These are phyloP conservation scores for Babesia microti DNA, from an alignment of 169 alveolate genomes.

Conservation along the genomic window DNA sequence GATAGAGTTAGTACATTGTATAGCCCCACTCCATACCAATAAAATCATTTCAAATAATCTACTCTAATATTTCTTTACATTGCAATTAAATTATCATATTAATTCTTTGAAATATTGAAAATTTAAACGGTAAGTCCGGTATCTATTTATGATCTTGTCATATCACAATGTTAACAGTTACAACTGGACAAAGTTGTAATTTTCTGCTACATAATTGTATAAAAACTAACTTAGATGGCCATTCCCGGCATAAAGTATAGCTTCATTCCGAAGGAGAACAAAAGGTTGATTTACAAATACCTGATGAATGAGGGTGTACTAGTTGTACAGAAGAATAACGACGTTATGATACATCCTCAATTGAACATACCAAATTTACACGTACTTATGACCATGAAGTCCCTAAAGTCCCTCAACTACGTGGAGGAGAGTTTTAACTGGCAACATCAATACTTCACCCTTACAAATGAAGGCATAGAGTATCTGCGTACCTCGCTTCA, in stretches of 20 bases:
- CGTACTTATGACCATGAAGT: conserved; percentile 76
- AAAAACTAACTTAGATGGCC: too few species aligned
- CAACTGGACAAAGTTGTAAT: too few species aligned
- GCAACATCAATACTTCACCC: conserved; percentile 76
- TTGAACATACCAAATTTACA: conserved; percentile 76
- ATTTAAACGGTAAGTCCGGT: too few species aligned
- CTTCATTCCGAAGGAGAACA: conserved; percentile 62
- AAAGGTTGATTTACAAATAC: conserved; percentile 52
- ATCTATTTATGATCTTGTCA: too few species aligned
- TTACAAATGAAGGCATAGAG: conserved; percentile 79
- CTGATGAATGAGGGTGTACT: conserved; percentile 71
- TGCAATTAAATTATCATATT: too few species aligned
- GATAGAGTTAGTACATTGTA: too few species aligned
- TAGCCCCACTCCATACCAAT: too few species aligned
- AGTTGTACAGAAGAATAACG: conserved; percentile 73
- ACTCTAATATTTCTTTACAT: too few species aligned
- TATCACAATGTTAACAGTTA: too few species aligned
- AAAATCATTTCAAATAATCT: too few species aligned
- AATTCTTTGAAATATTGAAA: too few species aligned
- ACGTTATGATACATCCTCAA: conserved; percentile 70
- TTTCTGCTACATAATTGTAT: too few species aligned
- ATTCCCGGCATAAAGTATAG: conserved; percentile 55
- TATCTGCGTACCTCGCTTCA: conserved; percentile 71
- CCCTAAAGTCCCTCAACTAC: conserved; percentile 71
- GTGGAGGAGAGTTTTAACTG: conserved; percentile 81